Percentiles rank a stretch among this genome's conserved stretches.
Conservation (phyloP, 2,329 filamentous ascomycete genomes). For the Blastomyces emzantsi region DNA sequence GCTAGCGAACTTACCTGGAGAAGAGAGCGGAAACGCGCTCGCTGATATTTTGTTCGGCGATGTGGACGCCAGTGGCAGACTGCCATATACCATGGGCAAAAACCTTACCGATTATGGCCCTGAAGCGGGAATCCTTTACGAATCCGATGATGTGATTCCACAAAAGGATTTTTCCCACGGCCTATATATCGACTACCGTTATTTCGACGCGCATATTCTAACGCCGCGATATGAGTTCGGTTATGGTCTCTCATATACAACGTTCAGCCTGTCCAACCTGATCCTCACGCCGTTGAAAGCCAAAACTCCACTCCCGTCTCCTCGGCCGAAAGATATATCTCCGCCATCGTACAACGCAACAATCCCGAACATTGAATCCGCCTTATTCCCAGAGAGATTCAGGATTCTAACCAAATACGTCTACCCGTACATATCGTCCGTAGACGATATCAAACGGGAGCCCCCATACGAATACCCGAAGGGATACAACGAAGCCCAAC, state of each 20-base stretch:
- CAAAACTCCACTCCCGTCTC: slow-evolving; percentile 42
- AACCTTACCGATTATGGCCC: slow-evolving; percentile 55
- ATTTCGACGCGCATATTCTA: slow-evolving; percentile 70
- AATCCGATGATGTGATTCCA: slow-evolving; percentile 59
- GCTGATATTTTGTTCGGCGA: slow-evolving; percentile 40
- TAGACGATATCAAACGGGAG: slow-evolving; percentile 40
- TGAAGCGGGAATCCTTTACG: slow-evolving; percentile 58
- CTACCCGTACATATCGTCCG: slow-evolving; percentile 57
- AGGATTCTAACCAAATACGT: slow-evolving; percentile 59
- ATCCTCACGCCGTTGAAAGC: slow-evolving; percentile 40
- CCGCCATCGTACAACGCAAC: slow-evolving; percentile 49
- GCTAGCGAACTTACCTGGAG: slow-evolving; percentile 56
- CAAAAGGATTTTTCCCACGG: slow-evolving; percentile 80
- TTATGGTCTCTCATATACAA: slow-evolving; percentile 73
- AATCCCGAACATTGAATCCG: slow-evolving; percentile 48
- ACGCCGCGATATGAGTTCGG: slow-evolving; percentile 78
- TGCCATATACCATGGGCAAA: slow-evolving; percentile 54
- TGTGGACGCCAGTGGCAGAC: slow-evolving; percentile 43
- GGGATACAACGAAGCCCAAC: slow-evolving; percentile 45
- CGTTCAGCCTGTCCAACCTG: slow-evolving; percentile 53
- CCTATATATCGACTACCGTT: slow-evolving; percentile 79
- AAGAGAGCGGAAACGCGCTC: slow-evolving; percentile 41
- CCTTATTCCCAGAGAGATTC: slow-evolving; percentile 53
- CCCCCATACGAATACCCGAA: slow-evolving; percentile 44
- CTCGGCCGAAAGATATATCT: slow-evolving; percentile 34